These are phyloP conservation scores for Adiantum capillusveneris DNA, from an alignment of 75 land plant genomes.

Conservation along the genomic window DNA sequence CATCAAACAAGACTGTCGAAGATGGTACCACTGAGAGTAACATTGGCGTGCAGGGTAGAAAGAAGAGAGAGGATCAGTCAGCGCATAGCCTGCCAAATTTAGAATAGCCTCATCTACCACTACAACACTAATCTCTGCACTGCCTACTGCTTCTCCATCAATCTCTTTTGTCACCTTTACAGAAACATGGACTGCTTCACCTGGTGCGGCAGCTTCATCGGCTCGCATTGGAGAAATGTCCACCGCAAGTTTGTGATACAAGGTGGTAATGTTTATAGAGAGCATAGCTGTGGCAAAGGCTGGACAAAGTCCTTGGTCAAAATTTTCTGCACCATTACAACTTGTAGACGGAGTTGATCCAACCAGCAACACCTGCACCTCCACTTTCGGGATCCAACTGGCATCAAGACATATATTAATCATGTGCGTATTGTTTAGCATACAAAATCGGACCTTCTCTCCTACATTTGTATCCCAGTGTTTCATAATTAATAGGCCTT, in stretches of 20 bases:
- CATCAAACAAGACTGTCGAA: background rate
- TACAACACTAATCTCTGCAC: background rate
- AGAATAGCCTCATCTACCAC: slow-evolving; percentile 3
- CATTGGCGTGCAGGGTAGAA: background rate
- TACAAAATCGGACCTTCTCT: background rate
- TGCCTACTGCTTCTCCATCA: background rate
- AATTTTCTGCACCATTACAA: background rate
- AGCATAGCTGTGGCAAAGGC: background rate
- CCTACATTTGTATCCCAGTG: background rate
- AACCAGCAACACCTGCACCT: background rate
- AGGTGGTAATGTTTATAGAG: background rate
- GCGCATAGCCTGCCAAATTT: background rate
- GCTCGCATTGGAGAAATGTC: background rate
- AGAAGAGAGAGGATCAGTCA: background rate
- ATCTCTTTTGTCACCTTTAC: background rate
- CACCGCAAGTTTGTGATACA: background rate
- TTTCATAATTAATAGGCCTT: background rate
- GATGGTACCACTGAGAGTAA: background rate
- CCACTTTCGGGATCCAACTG: background rate
- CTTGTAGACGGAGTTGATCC: background rate
- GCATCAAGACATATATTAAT: background rate
- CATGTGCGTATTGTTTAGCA: background rate
- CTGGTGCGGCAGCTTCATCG: background rate
- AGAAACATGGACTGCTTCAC: background rate
- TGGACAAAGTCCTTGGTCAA: background rate